These are phyloP conservation scores for Sporothrix luriei DNA, from an alignment of 2,329 filamentous ascomycete species.

Conservation along the genomic window DNA sequence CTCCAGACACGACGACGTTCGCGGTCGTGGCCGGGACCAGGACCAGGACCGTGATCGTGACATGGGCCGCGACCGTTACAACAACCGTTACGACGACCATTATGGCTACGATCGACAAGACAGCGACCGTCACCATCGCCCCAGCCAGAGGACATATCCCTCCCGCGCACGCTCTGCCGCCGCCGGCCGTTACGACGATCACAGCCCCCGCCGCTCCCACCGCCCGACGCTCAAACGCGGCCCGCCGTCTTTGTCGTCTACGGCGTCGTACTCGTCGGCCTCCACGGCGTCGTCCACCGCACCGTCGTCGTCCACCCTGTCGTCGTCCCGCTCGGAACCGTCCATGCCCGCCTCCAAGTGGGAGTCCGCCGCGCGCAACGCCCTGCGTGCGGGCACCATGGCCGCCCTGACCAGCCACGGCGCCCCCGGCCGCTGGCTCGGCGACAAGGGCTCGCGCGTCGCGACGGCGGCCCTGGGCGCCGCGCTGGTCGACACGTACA, in stretches of 20 bases:
- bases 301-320: too few species aligned
- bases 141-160: neutral
- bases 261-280: neutral
- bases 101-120: neutral
- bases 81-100: neutral
- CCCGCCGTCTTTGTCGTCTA: slow-evolving; percentile 7
- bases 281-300: too few species aligned
- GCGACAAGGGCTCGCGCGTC: slow-evolving; percentile 38
- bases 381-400: slow-evolving; percentile 38
- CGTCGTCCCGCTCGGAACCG: neutral
- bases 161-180: neutral
- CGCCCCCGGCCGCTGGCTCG: slow-evolving; percentile 37
- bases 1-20: neutral
- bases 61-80: neutral
- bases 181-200: neutral
- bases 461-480: slow-evolving; percentile 40
- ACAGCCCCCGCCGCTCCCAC: neutral
- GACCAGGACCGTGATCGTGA: neutral
- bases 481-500: slow-evolving; percentile 40
- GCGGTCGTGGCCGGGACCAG: too few species aligned
- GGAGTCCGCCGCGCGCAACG: slow-evolving; percentile 37
- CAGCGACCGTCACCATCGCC: neutral
- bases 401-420: slow-evolving; percentile 36
- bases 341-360: slow-evolving; percentile 28
- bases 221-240: neutral